Conservation (phyloP, 371 early-diverging fungal genomes). For the Blakeslea trispora region DNA sequence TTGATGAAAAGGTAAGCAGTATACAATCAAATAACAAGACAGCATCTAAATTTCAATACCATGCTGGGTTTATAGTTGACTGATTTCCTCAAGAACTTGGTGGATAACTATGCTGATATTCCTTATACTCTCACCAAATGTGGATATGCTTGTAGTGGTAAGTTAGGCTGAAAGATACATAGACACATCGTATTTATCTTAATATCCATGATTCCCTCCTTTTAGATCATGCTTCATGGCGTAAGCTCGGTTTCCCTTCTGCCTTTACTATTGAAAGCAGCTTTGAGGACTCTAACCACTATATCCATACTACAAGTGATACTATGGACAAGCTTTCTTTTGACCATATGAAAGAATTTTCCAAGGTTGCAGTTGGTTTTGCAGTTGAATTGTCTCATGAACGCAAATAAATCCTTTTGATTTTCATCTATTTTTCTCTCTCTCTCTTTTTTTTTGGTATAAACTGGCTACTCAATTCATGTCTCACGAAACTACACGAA, state of each 20-base stretch:
- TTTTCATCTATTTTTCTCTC: not conserved
- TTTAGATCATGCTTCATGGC: conserved; percentile 93
- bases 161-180: conserved; percentile 2
- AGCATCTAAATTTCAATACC: too few species aligned
- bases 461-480: not conserved
- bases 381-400: conserved; percentile 76
- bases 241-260: conserved; percentile 80
- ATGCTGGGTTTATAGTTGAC: too few species aligned
- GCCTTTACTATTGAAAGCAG: conserved; percentile 86
- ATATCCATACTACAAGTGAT: conserved; percentile 22
- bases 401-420: conserved; percentile 19
- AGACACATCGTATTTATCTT: conserved; percentile 5
- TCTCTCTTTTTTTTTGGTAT: not conserved
- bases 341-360: conserved; percentile 84
- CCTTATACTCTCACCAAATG: conserved; percentile 62
- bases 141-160: conserved; percentile 67
- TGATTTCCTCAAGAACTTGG: conserved; percentile 57
- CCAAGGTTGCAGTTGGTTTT: conserved; percentile 81
- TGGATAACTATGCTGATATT: conserved; percentile 56
- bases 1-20: conserved; percentile 57
- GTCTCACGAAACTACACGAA: conserved; percentile 26
- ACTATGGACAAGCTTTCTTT: conserved; percentile 67
- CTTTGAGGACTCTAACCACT: conserved; percentile 66
- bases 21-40: too few species aligned
- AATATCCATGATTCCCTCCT: too few species aligned